Base-by-base conservation (phyloP, 2,329 filamentous ascomycete genomes). In the Amauroascus verrucosus region DNA sequence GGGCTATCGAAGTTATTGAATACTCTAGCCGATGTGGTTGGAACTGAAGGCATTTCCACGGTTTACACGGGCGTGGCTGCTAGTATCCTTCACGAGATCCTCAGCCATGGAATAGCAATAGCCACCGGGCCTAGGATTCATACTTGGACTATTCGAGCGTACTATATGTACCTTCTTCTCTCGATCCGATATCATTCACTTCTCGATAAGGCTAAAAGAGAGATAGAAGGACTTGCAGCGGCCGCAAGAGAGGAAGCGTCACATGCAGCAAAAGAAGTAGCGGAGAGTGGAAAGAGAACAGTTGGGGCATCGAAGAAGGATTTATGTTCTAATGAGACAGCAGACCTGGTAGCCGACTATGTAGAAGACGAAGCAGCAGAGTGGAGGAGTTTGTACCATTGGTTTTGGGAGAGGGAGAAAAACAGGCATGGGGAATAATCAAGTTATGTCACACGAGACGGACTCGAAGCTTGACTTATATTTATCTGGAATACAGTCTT, bases 91-190 rank as follows among this genome's bases (percentile, higher is more conserved):
- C 90, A 89, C 62, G 85, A 86, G 0, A 94, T 95, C 70, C 83
- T 95, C 62, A 83, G 82, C 20, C 88, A 95, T 62, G 89, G 89
- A 0, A 78, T 89, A 49, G 91, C 88, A 0, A 95, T 95, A 86
- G 72, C 91, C 51, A 81, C 86, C 55, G 95, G 95, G 69, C 86
- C 91, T 53, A 72, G 79, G 4, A 79, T 93, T 7, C 86, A 95
- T 65, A 75, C 79, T 26, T 67, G 83, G 14, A 80, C 95, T 53
- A 79, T 94, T 55, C 80, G 80, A 58, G 62, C 84, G 3, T 94
- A 91, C 69, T 85, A 87, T 59, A 63, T 82, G 6, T 64, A 85
- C 1, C 68, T 85, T n/a, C 72, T 85, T n/a, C 72, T 76, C 0
- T 60, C 71, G 8, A 40, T 13, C 18, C 48, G 43, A 22, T 50